Conservation (phyloP, 2,329 filamentous ascomycete genomes). For the Diaporthe helianthi region DNA sequence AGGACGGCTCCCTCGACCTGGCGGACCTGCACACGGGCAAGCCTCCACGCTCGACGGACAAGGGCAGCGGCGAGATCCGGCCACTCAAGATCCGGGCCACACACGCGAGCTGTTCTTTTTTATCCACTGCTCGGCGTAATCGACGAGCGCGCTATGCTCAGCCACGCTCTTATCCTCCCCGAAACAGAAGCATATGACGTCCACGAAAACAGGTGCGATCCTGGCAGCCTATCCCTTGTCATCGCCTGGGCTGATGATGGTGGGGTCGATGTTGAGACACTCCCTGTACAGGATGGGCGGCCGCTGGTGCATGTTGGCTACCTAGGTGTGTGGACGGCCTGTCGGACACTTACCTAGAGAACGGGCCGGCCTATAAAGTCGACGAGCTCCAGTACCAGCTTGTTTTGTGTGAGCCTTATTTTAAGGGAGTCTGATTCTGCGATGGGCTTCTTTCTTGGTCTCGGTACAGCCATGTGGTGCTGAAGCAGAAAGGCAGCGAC, state of each 20-base stretch:
- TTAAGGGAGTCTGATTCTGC: slow-evolving; percentile 10
- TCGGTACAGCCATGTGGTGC: slow-evolving; percentile 10
- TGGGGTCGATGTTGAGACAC: slow-evolving; percentile 20
- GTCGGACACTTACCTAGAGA: slow-evolving; percentile 33
- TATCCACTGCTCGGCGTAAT: slow-evolving; percentile 39
- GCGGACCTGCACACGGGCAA: slow-evolving; percentile 38
- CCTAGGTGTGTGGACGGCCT: slow-evolving; percentile 39
- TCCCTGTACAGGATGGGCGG: slow-evolving; percentile 30
- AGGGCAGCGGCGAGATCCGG: slow-evolving; percentile 35
- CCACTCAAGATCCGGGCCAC: slow-evolving; percentile 35
- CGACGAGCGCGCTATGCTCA: slow-evolving; percentile 36
- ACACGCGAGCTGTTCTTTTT: slow-evolving; percentile 39
- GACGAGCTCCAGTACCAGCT: slow-evolving; percentile 5
- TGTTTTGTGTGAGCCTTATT: slow-evolving; percentile 1
- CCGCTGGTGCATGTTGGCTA: slow-evolving; percentile 36
- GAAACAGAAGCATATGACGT: slow-evolving; percentile 41
- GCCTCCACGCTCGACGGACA: slow-evolving; percentile 28
- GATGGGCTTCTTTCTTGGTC: neutral
- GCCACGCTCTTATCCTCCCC: slow-evolving; percentile 35
- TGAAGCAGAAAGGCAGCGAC: slow-evolving; percentile 11
- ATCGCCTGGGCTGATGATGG: slow-evolving; percentile 27
- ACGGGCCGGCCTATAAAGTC: slow-evolving; percentile 14
- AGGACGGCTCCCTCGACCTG: slow-evolving; percentile 36
- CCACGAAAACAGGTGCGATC: slow-evolving; percentile 39
- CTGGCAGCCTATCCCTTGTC: slow-evolving; percentile 37